These are phyloP conservation scores for Cladosporium sp. DNA, from an alignment of 2,329 filamentous ascomycete genomes.

Conservation along the genomic window DNA sequence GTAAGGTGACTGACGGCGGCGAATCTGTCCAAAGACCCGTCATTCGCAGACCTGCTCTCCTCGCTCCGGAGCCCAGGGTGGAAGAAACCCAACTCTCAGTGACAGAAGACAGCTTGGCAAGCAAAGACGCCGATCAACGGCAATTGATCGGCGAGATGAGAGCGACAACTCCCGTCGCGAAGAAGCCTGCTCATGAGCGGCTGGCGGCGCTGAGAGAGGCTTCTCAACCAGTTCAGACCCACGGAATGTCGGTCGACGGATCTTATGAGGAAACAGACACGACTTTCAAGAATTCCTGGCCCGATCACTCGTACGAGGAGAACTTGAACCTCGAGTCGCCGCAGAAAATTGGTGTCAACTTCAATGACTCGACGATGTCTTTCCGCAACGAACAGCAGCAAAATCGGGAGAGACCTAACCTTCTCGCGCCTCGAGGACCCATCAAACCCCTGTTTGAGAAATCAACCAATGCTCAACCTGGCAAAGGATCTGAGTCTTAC, in stretches of 20 bases:
- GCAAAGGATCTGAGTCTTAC: conserved; percentile 26
- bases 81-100: conserved; percentile 14
- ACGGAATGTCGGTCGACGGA: not conserved
- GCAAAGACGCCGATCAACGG: conserved; percentile 34
- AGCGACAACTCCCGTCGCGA: conserved; percentile 11
- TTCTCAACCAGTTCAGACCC: not conserved
- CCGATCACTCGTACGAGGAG: conserved; percentile 34
- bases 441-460: conserved; percentile 31
- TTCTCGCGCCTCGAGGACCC: conserved; percentile 20
- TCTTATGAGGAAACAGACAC: conserved; percentile 18
- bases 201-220: not conserved
- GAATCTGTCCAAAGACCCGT: not conserved
- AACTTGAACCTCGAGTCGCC: conserved; percentile 39
- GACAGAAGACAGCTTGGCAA: conserved; percentile 25
- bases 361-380: conserved; percentile 33
- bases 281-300: conserved; percentile 9
- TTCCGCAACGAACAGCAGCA: conserved; percentile 6
- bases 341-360: conserved; percentile 38
- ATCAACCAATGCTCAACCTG: conserved; percentile 35
- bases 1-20: conserved; percentile 16
- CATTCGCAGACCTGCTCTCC: not conserved
- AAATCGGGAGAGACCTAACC: conserved; percentile 20
- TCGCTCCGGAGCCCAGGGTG: conserved; percentile 15
- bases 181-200: conserved; percentile 11
- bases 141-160: conserved; percentile 31